Evolutionary conservation across 2,329 filamentous ascomycete species (phyloP).

Genomic region (Claviceps pusilla): DNA sequence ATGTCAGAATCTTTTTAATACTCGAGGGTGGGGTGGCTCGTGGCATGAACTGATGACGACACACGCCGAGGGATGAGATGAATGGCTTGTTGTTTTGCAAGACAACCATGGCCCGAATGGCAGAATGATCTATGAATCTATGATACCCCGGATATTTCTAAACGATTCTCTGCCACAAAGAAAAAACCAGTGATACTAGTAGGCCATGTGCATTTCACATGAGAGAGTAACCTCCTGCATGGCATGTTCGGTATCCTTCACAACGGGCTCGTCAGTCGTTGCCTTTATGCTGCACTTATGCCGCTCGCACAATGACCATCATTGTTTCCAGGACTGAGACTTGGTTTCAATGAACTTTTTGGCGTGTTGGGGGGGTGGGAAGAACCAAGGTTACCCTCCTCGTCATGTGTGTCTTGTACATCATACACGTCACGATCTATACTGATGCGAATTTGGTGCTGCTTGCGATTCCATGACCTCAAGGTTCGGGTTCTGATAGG

Average conservation of each 20-base stretch:
- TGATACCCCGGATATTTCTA: background rate
- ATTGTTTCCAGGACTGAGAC: no score
- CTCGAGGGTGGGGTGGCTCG: background rate
- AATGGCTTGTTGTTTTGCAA: background rate
- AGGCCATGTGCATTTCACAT: background rate
- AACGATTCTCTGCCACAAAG: background rate
- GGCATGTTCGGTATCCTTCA: no score
- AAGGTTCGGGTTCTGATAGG: background rate
- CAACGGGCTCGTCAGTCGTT: no score
- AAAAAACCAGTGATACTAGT: background rate
- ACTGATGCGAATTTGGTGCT: no score
- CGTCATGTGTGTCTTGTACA: no score
- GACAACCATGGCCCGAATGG: background rate
- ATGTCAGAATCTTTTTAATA: background rate
- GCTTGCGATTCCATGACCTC: background rate
- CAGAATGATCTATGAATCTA: background rate
- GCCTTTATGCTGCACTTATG: no score
- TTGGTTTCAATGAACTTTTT: no score
- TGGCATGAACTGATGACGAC: background rate
- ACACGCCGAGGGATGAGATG: background rate
- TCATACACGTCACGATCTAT: no score
- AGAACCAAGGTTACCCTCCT: no score
- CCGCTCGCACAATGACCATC: no score
- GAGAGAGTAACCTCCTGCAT: background rate
- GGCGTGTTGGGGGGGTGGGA: no score